These are phyloP conservation scores for Ceratonia siliqua DNA, from an alignment of 306 rosid genomes.

Conservation along the genomic window DNA sequence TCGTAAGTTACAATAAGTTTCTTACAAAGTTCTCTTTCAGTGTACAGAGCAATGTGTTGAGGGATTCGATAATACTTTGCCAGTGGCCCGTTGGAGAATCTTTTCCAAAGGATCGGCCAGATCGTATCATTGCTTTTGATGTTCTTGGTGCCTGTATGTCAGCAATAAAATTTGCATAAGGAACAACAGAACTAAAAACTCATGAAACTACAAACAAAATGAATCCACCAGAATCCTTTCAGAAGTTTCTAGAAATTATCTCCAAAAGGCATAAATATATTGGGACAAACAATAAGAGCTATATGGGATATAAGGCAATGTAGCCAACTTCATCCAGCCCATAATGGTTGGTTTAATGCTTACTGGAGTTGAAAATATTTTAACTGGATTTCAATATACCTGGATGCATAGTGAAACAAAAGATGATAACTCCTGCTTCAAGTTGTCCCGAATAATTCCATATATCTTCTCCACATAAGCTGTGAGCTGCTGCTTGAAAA, in stretches of 20 bases:
- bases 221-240: background rate
- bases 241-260: background rate
- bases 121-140: slow-evolving; percentile 66
- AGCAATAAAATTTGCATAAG: slow-evolving; percentile 19
- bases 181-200: slow-evolving; percentile 1
- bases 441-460: slow-evolving; percentile 82
- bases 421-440: slow-evolving; percentile 73
- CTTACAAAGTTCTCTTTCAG: slow-evolving; percentile 86
- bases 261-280: background rate
- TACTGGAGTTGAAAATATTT: slow-evolving; percentile 13
- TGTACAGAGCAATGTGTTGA: slow-evolving; percentile 68
- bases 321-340: slow-evolving; percentile 6
- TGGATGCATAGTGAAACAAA: slow-evolving; percentile 73
- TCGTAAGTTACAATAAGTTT: slow-evolving; percentile 11
- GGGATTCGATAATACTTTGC: slow-evolving; percentile 82
- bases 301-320: background rate
- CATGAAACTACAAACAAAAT: background rate
- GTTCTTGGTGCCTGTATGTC: slow-evolving; percentile 73
- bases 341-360: slow-evolving; percentile 15
- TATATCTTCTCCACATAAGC: slow-evolving; percentile 90
- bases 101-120: slow-evolving; percentile 69
- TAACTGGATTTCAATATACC: slow-evolving; percentile 45
- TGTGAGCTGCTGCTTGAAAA: slow-evolving; percentile 92
- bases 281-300: background rate
- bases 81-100: slow-evolving; percentile 76